These are phyloP conservation scores for Trichoderma erinaceum DNA, from an alignment of 495 filamentous ascomycete species.

Conservation along the genomic window DNA sequence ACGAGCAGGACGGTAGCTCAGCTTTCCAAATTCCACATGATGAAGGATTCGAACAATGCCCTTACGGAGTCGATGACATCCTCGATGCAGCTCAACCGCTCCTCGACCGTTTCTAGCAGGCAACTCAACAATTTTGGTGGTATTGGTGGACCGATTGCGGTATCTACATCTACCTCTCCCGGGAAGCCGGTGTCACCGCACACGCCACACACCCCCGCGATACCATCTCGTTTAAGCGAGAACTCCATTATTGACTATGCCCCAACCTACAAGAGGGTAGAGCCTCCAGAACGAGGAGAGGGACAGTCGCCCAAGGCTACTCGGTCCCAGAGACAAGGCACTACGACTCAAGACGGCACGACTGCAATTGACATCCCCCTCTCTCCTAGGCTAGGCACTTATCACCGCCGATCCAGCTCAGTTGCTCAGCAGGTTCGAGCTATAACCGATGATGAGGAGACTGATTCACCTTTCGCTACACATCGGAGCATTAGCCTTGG, in stretches of 20 bases:
- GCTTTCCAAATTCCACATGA: slow-evolving; percentile 69
- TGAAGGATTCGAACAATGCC: slow-evolving; percentile 79
- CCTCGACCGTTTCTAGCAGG: slow-evolving; percentile 75
- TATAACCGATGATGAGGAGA: slow-evolving; percentile 53
- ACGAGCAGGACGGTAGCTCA: slow-evolving; percentile 61
- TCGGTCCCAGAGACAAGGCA: slow-evolving; percentile 38
- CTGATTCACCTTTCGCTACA: slow-evolving; percentile 53
- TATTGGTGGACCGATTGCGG: slow-evolving; percentile 75
- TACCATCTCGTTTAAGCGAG: slow-evolving; percentile 86
- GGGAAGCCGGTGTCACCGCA: slow-evolving; percentile 91
- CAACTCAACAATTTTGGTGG: slow-evolving; percentile 77
- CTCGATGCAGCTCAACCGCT: slow-evolving; percentile 73
- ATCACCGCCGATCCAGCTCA: slow-evolving; percentile 67
- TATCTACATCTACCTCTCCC: slow-evolving; percentile 79
- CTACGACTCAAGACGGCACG: slow-evolving; percentile 42
- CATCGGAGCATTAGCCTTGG: slow-evolving; percentile 75
- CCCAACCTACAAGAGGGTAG: slow-evolving; percentile 25
- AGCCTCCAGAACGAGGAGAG: slow-evolving; percentile 25
- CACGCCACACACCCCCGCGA: slow-evolving; percentile 88
- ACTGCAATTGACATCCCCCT: slow-evolving; percentile 79
- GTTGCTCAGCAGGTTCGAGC: slow-evolving; percentile 57
- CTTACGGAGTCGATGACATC: slow-evolving; percentile 85
- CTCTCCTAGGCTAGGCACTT: slow-evolving; percentile 60
- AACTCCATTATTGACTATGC: slow-evolving; percentile 77
- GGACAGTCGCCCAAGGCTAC: slow-evolving; percentile 15